Evolutionary conservation across 1,139 yeast genomes (phyloP).

Genomic region (Pichia sp.): DNA sequence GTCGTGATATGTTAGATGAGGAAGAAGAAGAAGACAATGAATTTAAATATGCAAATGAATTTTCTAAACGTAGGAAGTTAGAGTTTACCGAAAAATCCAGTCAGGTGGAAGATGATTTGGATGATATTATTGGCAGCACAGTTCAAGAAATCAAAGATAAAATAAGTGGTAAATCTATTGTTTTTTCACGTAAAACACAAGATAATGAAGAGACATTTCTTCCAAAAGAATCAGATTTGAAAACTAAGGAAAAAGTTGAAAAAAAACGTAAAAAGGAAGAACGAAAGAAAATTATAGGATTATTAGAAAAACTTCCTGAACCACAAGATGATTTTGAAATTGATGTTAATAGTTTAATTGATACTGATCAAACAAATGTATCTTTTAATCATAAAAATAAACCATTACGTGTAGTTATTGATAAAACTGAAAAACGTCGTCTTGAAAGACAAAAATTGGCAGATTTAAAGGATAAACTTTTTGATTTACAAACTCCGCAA

Average conservation of each 20-base stretch:
- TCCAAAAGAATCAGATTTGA: constrained; percentile 11
- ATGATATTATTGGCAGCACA: constrained; percentile 17
- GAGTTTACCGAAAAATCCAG: constrained; percentile 41
- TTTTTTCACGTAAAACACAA: constrained; percentile 18
- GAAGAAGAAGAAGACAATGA: constrained; percentile 36
- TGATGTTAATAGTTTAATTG: constrained; percentile 29
- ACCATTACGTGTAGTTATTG: constrained; percentile 1
- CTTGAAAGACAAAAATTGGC: constrained; percentile 23
- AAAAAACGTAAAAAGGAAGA: constrained; percentile 14
- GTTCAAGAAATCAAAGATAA: constrained; percentile 25
- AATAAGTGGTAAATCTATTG: constrained; percentile 21
- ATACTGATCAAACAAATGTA: background rate
- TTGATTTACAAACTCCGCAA: constrained; percentile 32
- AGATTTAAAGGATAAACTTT: constrained; percentile 29
- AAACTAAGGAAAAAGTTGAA: constrained; percentile 3
- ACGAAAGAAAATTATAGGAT: constrained; percentile 21
- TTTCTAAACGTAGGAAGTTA: constrained; percentile 46
- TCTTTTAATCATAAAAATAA: background rate
- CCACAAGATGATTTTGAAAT: constrained; percentile 58
- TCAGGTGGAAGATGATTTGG: constrained; percentile 4
- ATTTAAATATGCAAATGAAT: constrained; percentile 23
- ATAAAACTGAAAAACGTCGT: constrained; percentile 15
- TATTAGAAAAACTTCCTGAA: constrained; percentile 41
- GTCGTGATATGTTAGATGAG: constrained; percentile 16
- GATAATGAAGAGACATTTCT: constrained; percentile 6